These are phyloP conservation scores for Phyllosticta paracitricarpa DNA, from an alignment of 2,329 filamentous ascomycete species.

Conservation along the genomic window DNA sequence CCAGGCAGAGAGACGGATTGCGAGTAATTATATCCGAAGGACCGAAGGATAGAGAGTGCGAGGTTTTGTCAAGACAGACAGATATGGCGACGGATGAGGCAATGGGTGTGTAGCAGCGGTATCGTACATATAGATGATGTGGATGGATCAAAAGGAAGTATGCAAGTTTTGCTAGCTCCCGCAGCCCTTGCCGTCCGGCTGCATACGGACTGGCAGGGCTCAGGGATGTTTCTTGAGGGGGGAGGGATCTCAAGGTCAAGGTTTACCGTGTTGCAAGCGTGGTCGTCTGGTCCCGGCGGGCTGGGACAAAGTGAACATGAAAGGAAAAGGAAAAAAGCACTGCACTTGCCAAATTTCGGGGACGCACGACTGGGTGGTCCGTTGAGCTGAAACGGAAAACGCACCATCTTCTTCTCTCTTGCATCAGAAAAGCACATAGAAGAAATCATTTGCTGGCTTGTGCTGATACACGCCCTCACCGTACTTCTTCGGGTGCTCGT, in stretches of 20 bases:
- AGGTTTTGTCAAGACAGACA: background rate
- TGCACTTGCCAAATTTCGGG: background rate
- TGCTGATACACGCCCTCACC: background rate
- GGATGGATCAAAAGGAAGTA: constrained; percentile 3
- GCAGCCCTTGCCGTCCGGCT: constrained; percentile 8
- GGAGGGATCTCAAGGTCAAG: constrained; percentile 3
- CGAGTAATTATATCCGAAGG: background rate
- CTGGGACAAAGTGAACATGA: background rate
- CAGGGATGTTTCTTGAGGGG: background rate
- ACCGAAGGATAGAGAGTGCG: background rate
- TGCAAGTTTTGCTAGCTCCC: constrained; percentile 9
- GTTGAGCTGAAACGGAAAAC: background rate
- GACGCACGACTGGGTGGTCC: background rate
- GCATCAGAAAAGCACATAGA: background rate
- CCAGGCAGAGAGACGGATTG: background rate
- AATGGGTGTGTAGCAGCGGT: background rate
- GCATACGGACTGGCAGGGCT: constrained; percentile 8
- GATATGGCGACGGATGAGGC: background rate
- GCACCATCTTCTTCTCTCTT: background rate
- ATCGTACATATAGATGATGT: background rate
- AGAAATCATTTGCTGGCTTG: background rate
- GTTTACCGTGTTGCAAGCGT: background rate
- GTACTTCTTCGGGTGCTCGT: background rate
- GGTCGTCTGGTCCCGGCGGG: background rate
- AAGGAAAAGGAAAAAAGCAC: too few species aligned